Base-by-base conservation (phyloP, 371 early-diverging fungal genomes). In the Mortierella polycephala region DNA sequence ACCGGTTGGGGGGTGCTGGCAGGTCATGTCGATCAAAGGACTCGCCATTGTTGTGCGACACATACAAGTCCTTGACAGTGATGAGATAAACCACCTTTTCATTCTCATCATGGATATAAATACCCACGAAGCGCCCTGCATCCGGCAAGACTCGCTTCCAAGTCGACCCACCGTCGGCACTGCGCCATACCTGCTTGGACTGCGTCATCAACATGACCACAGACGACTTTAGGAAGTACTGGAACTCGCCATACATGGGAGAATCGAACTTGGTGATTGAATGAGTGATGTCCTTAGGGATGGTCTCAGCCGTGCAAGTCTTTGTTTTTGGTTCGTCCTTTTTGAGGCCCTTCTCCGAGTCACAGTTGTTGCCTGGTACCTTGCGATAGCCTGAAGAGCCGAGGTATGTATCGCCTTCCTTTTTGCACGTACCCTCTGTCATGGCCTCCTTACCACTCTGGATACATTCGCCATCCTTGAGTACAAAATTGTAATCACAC, bases 361-460 rank as follows among this genome's bases (percentile, higher is more conserved):
- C 58, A 82, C 94, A 96, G 0, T 86, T 88, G 77, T 94, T 90
- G 54, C 94, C 95, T 8, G 95, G 92, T 50, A 96, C 91, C 67
- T 91, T 89, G 23, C 96, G 92, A 74, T 94, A 97, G 1, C 98
- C 97, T 5, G 95, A 93, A 0, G 94, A 92, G 3, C 89, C 96
- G 47, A 87, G 63, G 83, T 92, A 98, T 21, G 69, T 85, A 46
- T 85, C 88, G 44, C 92, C 92, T 1, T 76, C 82, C 41, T 82
- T 81, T 44, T 70, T 85, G 81, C 94, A 95, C 16, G 81, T 59
- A 56, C 85, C 88, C 2, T 73, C 75, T 5, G 88, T 83, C 14
- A 93, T 81, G 8, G 68, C 67, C 69, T 88, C 88, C 37, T 83
- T 75, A 7, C 89, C 91, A 12, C 76, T 71, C 53, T 86, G 85